Base-by-base conservation (phyloP, 805 yeast species). In the Hanseniaspora valbyensis region DNA sequence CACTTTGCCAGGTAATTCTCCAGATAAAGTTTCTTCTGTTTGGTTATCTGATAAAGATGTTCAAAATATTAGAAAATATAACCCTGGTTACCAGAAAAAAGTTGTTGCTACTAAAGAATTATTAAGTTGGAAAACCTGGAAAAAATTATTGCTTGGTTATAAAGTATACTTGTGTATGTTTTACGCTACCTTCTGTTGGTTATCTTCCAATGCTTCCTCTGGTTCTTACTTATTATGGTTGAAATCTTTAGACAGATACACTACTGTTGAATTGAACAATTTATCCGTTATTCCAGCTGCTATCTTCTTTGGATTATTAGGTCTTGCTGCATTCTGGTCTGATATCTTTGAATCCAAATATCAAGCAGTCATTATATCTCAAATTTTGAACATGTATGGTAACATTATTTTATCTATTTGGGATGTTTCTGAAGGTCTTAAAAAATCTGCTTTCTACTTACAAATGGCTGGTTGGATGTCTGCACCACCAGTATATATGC, bases 1-100 rank as follows among this genome's bases (percentile, higher is more conserved):
- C 58, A 56, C 69, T 57, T 64, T 79, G 54, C 88, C 87, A 9
- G 87, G 86, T 44, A 50, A 50, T 26, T 80, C 83, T 18, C 86
- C 87, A 5, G 64, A 70, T 45, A 68, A 71, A 41, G 72, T 80
- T 58, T 73, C 74, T 50, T 74, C 79, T 2, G 61, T 73, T 21
- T 76, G 70, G 57, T 60, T 79, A 24, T 69, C 77, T 0, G 80
- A 77, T 54, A 78, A 75, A 38, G 83, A 79, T 53, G 75, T 76
- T 41, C 66, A 71, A 54, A 61, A 78, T 30, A 76, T 80, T 2
- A 68, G 81, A 53, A 61, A 59, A 39, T 48, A 48, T 19, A 48
- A 48, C 13, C 51, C 51, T 25, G 51, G 51, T 26, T 48, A 48
- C 41, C 40, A 26, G 10, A 36, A n/a, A n/a, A 48, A 48, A n/a